Evolutionary conservation across 257 asterid genomes (phyloP), one percentile per base, ranked within the genome.

Genomic region (Nicotiana knightiana): DNA sequence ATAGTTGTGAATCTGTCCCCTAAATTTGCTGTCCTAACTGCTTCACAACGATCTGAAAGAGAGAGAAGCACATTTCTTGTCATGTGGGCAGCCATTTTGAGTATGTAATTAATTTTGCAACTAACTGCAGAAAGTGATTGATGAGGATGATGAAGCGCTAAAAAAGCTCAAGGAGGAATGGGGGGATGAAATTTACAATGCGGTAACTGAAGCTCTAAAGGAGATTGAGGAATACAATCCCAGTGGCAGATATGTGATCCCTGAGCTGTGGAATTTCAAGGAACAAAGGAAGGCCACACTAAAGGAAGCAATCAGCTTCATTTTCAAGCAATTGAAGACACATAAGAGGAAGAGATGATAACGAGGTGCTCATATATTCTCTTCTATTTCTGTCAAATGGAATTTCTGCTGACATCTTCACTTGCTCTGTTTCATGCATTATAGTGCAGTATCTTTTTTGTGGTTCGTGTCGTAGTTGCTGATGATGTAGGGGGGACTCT

Each of bases 191-290:
- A 64, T 84, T 51, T 86, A 82, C 64, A 32, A 58, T 26, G 64
- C 84, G 12, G 82, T 88, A 6, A 84, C 79, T 15, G 9, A 24
- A 11, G 86, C 91, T 18, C 62, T 88, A 26, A 76, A 15, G 54
- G 88, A 88, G 12, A 11, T 87, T 24, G 80, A 85, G 15, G 91
- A 88, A 67, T 88, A 76, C 67, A 88, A 88, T 70, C 67, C 85
- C 37, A 88, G 91, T 66, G 91, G 91, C 16, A 82, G 91, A 26
- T 88, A 88, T 81, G 86, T 82, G 65, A 86, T 88, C 59, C 17
- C 88, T 4, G 89, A 88, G 78, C 78, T 88, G 4, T 88, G 89
- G 91, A 88, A 86, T 84, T 80, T 68, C 80, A 82, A 88, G 80
- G 89, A 88, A 58, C 26, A 77, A 58, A 83, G 91, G 30, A 84